Evolutionary conservation across 129 eudicot genomes (phyloP), one percentile per base, ranked within the genome.

Genomic region (Ambrosia artemisiifolia): DNA sequence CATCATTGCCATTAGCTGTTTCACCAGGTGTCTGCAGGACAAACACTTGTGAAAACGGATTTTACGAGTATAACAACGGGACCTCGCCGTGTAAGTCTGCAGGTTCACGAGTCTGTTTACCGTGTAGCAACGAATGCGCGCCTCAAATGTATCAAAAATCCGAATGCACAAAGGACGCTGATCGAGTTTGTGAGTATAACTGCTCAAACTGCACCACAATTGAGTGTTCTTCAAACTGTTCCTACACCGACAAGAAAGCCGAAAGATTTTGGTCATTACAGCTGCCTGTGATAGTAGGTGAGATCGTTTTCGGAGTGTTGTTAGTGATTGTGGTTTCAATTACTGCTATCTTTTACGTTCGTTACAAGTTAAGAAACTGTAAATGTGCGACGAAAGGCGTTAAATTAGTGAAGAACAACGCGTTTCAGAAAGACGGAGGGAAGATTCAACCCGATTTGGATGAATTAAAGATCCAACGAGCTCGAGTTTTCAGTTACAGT

Each of bases 331-430:
- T 87, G 47, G 94, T 88, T 9, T 77, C 91, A 33, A 73, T 92
- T 65, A 77, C 94, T 32, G 84, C 96, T 3, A 65, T 88, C 53
- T 71, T 92, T 17, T 92, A 92, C 32, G 95, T 92, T 48, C 84
- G 96, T 1, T 88, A 86, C 83, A 86, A 81, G 86, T 76, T 88
- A 50, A 85, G 93, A 56, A 83, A 92, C 80, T 88, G 97, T 55
- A 80, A 75, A 36, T 92, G 97, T 77, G 74, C 90, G 1, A 54
- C 30, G 1, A 85, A 74, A 75, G 83, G 56, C 46, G 67, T 74
- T 35, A 88, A 73, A 33, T 54, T 73, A 11, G 74, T 50, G 63
- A 78, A 77, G 74, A 78, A 33, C 48, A 83, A 78, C 36, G 80
- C 75, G 38, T 86, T 81, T 54, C 76, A 55, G 11, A 81, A 83